Percentiles rank a stretch among this genome's conserved stretches.
phyloP scores from a whole-genome alignment of 768 basidiomycete genomes.

The Clathrus columnatus region DNA sequence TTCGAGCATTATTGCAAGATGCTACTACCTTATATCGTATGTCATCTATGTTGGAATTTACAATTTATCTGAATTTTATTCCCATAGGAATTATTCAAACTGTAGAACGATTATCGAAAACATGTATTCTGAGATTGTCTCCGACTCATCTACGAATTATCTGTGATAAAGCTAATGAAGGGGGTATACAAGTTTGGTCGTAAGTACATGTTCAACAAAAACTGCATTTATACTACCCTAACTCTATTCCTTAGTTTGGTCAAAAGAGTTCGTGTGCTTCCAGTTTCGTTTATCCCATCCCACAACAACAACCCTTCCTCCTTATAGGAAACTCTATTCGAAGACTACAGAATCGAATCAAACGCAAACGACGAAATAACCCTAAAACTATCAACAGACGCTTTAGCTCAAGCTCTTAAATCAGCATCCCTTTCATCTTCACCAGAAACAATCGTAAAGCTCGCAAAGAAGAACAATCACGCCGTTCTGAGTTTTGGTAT shows the following conservation, averaged over 20 bases:
- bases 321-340: slow-evolving; percentile 44
- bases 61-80: background rate
- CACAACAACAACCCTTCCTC: background rate
- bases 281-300: slow-evolving; percentile 46
- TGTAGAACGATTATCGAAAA: slow-evolving; percentile 77
- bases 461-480: slow-evolving; percentile 78
- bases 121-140: slow-evolving; percentile 73
- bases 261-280: slow-evolving; percentile 20
- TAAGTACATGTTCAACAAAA: slow-evolving; percentile 28
- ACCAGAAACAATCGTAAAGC: slow-evolving; percentile 65
- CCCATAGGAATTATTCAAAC: slow-evolving; percentile 65
- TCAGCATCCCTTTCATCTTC: slow-evolving; percentile 43
- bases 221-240: background rate
- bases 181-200: slow-evolving; percentile 85
- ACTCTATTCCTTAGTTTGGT: slow-evolving; percentile 14
- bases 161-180: slow-evolving; percentile 70
- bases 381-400: slow-evolving; percentile 61
- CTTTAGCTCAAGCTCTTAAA: slow-evolving; percentile 64
- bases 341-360: slow-evolving; percentile 77
- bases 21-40: slow-evolving; percentile 48
- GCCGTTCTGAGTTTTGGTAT: slow-evolving; percentile 76
- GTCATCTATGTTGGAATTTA: slow-evolving; percentile 11
- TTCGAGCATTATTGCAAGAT: slow-evolving; percentile 51
- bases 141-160: slow-evolving; percentile 72
- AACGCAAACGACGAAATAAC: slow-evolving; percentile 78